Base-by-base conservation (phyloP, 352 stramenopile genomes). In the Pythium plurisporium region DNA sequence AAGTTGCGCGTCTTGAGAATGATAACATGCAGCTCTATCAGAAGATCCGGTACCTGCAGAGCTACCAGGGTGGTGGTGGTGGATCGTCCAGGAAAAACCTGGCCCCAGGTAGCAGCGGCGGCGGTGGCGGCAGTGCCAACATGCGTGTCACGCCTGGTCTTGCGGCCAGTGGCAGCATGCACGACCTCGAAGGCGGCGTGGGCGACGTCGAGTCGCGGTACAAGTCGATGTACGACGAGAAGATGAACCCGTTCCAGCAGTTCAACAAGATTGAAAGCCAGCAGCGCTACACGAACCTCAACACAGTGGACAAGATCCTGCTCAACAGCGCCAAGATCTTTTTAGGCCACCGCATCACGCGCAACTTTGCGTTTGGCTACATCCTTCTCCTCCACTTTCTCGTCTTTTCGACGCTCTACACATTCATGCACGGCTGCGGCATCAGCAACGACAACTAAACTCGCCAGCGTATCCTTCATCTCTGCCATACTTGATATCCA, bases 21-120 rank as follows among this genome's bases (percentile, higher is more conserved):
- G 89, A 96, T 69, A 97, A 97, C 72, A 89, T 96, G 73, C 80
- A 94, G 59, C 66, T 97, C 14, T 96, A 95, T 57, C 79, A 96
- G 62, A 97, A 96, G 69, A 89, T 96, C 48, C 78, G 86, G 4
- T 93, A 90, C 55, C 48, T 95, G 45, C 79, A 93, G 49, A 95
- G 77, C 67, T 92, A 91, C 55, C 65, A 73, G n/a, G 70, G 59
- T 25, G 64, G 45, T 4, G 29, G 38, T 5, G 29, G 55, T 2
- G 47, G 33, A 19, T 50, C 43, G 2, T 25, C 44, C 14, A 48
- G 47, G n/a, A 44, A 44, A 44, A 10, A 12, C 10, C 14, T 27
- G 30, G 26, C 25, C 7, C 12, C 22, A 1, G 23, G 23, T 30
- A 23, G 49, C 45, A 64, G n/a, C 12, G 27, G 11, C 10, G 12